Conservation (phyloP, 2,329 filamentous ascomycete species). For the Penicillium janthinellum region DNA sequence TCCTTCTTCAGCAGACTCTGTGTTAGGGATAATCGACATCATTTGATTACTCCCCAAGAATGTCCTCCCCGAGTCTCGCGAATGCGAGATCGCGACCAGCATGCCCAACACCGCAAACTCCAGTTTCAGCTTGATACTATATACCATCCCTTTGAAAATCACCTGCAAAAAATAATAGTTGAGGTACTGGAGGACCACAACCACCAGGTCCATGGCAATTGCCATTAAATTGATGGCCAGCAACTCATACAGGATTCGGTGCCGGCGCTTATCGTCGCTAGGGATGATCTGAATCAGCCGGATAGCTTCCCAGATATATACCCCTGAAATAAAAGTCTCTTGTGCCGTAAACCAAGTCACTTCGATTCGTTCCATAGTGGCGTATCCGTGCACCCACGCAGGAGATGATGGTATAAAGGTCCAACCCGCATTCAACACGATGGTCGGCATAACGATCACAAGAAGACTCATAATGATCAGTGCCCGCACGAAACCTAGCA, state of each 20-base stretch:
- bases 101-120: constrained; percentile 8
- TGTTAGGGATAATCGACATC: too few relatives aligned
- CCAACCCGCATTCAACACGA: background rate
- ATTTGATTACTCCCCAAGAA: background rate
- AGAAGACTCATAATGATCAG: background rate
- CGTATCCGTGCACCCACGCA: background rate
- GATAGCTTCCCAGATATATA: background rate
- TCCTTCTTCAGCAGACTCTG: too few relatives aligned
- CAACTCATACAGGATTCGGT: background rate
- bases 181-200: background rate
- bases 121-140: constrained; percentile 8
- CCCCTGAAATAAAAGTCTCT: background rate
- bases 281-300: background rate
- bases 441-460: background rate
- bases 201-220: background rate
- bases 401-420: background rate
- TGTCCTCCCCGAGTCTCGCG: background rate
- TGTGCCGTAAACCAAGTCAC: background rate
- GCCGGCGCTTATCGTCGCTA: background rate
- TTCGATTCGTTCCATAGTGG: background rate
- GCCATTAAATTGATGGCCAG: background rate
- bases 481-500: background rate
- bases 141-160: constrained; percentile 5
- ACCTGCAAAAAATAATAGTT: constrained; percentile 6
- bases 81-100: constrained; percentile 1